Evolutionary conservation across 495 filamentous ascomycete genomes (phyloP).

Genomic region (Daldinia bambusicola): DNA sequence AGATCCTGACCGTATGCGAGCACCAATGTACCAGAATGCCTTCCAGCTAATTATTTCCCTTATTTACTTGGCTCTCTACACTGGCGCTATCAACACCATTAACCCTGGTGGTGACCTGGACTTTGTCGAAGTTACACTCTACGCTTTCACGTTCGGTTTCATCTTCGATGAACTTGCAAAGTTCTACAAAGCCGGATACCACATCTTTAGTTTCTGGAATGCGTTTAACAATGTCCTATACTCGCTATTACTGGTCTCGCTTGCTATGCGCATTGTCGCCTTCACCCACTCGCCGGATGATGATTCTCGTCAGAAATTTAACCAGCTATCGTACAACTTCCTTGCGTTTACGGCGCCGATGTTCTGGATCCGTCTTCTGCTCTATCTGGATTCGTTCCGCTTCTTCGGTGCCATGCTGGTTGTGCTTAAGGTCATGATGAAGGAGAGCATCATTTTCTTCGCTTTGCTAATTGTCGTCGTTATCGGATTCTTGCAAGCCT

Average conservation of each 20-base stretch:
- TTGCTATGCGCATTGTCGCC: conserved; percentile 80
- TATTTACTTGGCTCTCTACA: conserved; percentile 85
- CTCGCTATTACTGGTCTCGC: conserved; percentile 75
- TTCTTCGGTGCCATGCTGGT: conserved; percentile 99
- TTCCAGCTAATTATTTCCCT: conserved; percentile 87
- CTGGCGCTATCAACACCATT: conserved; percentile 90
- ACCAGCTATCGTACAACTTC: conserved; percentile 90
- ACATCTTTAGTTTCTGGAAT: conserved; percentile 95
- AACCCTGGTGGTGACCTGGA: conserved; percentile 82
- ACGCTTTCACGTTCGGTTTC: conserved; percentile 93
- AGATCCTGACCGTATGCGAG: conserved; percentile 92
- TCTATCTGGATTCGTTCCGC: conserved; percentile 91
- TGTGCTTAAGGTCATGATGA: conserved; percentile 98
- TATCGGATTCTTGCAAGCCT: conserved; percentile 92
- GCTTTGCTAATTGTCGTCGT: conserved; percentile 88
- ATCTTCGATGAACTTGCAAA: conserved; percentile 87
- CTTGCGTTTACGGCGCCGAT: conserved; percentile 89
- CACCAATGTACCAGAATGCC: conserved; percentile 89
- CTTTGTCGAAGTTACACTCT: conserved; percentile 83
- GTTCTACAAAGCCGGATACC: conserved; percentile 89
- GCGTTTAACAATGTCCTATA: conserved; percentile 91
- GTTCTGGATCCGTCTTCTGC: conserved; percentile 94
- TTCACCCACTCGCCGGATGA: conserved; percentile 66
- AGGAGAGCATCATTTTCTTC: conserved; percentile 97
- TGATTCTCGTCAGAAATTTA: conserved; percentile 71